Percentiles rank a stretch among this genome's conserved stretches.
Conservation (phyloP, 2,329 filamentous ascomycete species). For the Penicillium concentricum region DNA sequence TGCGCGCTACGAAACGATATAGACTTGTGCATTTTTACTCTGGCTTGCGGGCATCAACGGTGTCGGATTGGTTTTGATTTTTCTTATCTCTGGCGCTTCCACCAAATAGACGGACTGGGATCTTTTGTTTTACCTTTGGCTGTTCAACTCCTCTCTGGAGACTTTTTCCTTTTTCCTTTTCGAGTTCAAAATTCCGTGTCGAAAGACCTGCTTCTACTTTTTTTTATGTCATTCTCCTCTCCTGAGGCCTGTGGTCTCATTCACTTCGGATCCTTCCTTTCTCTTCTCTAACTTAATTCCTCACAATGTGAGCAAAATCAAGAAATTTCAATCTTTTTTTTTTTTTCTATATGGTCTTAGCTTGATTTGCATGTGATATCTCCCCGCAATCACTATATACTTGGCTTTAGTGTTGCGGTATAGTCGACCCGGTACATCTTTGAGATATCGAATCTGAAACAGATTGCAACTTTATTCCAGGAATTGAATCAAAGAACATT, state of each 20-base stretch:
- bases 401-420: background rate
- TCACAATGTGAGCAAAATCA: constrained; percentile 16
- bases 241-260: constrained; percentile 23
- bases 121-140: constrained; percentile 6
- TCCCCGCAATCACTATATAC: background rate
- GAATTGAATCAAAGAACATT: background rate
- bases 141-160: constrained; percentile 10
- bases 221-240: constrained; percentile 22
- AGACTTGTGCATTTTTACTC: constrained; percentile 41
- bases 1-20: constrained; percentile 41
- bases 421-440: background rate
- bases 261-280: constrained; percentile 11
- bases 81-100: constrained; percentile 21
- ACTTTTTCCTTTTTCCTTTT: constrained; percentile 4
- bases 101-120: constrained; percentile 23
- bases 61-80: constrained; percentile 31
- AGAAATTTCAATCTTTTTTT: constrained; percentile 2
- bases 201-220: constrained; percentile 8
- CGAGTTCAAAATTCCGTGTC: constrained; percentile 20
- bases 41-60: constrained; percentile 38
- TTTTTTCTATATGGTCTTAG: background rate
- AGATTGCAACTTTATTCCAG: background rate
- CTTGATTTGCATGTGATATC: constrained; percentile 1
- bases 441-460: background rate
- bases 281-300: constrained; percentile 17